A percentile compares a stretch with the other conserved stretches of the same genome.
These are phyloP conservation scores for Agrocybe praecox DNA, from an alignment of 768 basidiomycete species.

Conservation along the genomic window DNA sequence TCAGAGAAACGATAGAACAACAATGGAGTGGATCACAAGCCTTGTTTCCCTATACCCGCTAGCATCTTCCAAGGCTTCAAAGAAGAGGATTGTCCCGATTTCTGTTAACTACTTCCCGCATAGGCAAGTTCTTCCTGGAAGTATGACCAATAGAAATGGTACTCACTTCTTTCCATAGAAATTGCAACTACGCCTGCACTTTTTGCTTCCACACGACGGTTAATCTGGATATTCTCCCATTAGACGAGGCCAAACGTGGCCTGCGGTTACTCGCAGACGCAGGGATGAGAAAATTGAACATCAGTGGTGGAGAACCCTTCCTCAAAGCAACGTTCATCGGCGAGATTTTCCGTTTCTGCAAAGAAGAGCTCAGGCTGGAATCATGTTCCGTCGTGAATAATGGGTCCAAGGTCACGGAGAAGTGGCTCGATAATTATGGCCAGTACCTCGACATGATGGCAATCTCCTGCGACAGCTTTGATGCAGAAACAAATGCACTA, in stretches of 20 bases:
- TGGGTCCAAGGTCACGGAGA: slow-evolving; percentile 43
- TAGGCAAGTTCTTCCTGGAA: slow-evolving; percentile 13
- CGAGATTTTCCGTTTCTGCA: slow-evolving; percentile 12
- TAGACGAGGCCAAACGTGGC: slow-evolving; percentile 33
- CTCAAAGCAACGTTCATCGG: slow-evolving; percentile 9
- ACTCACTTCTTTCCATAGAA: not conserved
- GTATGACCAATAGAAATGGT: not conserved
- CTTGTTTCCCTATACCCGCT: slow-evolving; percentile 6
- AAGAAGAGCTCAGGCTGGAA: slow-evolving; percentile 8
- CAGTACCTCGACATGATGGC: slow-evolving; percentile 42
- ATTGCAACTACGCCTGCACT: slow-evolving; percentile 39
- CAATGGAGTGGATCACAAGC: slow-evolving; percentile 2
- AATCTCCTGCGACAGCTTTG: slow-evolving; percentile 42
- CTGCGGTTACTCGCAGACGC: slow-evolving; percentile 15
- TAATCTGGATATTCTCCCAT: slow-evolving; percentile 33
- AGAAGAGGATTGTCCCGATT: slow-evolving; percentile 16
- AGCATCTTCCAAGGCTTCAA: not conserved
- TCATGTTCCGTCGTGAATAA: slow-evolving; percentile 21
- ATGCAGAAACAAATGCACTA: slow-evolving; percentile 33
- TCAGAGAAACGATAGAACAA: not conserved
- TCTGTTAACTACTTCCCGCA: slow-evolving; percentile 28
- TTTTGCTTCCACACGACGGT: slow-evolving; percentile 46
- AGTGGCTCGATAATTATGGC: slow-evolving; percentile 41
- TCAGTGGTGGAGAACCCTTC: slow-evolving; percentile 24
- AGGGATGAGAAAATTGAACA: slow-evolving; percentile 21